Base-by-base conservation (phyloP, 2,329 filamentous ascomycete genomes). In the Sarocladium kiliense region DNA sequence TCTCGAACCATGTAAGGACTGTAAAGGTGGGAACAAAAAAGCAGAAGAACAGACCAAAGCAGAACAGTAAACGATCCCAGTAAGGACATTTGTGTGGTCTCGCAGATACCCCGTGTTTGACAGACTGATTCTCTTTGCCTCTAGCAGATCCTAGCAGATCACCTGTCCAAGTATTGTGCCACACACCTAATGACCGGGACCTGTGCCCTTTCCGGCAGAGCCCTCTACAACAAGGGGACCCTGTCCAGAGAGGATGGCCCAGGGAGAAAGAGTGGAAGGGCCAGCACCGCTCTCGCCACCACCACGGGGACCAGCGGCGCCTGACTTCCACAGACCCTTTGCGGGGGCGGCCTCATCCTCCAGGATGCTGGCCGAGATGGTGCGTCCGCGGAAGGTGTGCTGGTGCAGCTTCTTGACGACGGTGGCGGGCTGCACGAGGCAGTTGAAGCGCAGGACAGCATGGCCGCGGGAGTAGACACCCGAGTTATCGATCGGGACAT, bases 401-500 rank as follows among this genome's bases (percentile, higher is more conserved):
- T 62, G 61, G 50, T 66, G 59, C 14, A 70, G 56, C 36, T 61
- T 59, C 19, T 63, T 60, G 39, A 63, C 60, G 2, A 63, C 64
- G 12, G 54, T 58, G n/a, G 51, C 37, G 6, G 67, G 63, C 2
- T 64, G 61, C 2, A 44, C 36, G 3, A 58, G 21, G 36, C 55
- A 62, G 25, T 62, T 55, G 19, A 70, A 60, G 7, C 60, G 57
- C 21, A 68, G 56, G n/a, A 62, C 58, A 32, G 61, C 64, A 36
- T 66, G 60, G 6, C 67, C 66, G 16, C 62, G 62, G 12, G 65
- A 61, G 11, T 61, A 62, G 4, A 49, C 60, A 42, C 59, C 64
- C 26, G 58, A 54, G 34, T 51, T 56, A 18, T 59, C 61, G 19
- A 41, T 9, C 7, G 50, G 34, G 19, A 41, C 16, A 11, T 39